Evolutionary conservation across 1,139 yeast genomes (phyloP), one percentile per base, ranked within the genome.

Genomic region (Lodderomyces pseudojiufengensis): DNA sequence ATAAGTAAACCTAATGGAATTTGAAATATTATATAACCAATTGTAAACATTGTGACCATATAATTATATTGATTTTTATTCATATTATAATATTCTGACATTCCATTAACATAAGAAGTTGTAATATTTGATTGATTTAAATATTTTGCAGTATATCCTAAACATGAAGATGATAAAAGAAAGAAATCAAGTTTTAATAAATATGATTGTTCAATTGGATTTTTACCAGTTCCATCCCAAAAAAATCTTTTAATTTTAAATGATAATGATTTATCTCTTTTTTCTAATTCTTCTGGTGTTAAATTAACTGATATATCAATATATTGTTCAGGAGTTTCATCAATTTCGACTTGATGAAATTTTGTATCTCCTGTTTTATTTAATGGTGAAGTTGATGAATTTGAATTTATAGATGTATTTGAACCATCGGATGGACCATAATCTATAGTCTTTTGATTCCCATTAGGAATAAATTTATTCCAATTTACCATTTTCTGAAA

Each of bases 101-200:
- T 76, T 13, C 84, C 84, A 37, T 77, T 74, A 27, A 76, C 80
- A 49, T 74, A 80, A 2, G 84, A 80, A 8, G 75, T 72, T 24
- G 69, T 57, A 11, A 74, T 51, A 45, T 74, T 74, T 6, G 59
- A 50, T 44, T 69, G 76, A 44, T 74, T 70, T 42, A 75, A 58
- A 31, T 63, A 61, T 37, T 58, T 58, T 31, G 57, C 55, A 38
- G 58, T 58, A 33, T 57, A 57, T 18, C 76, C 76, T 40, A 66
- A 47, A 64, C 70, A 65, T 1, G 74, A 60, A 14, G 72, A 65
- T 24, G 64, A 54, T 23, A 73, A 49, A 27, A 72, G 47, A 47
- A 72, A 72, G 46, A 63, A 65, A 44, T 73, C 78, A 29, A 72
- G 48, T 43, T 71, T 73, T 31, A 59, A 29, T 39, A 73, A 49